phyloP scores from a whole-genome alignment of 345 rosid species.

The Rhodomyrtus tomentosa region DNA sequence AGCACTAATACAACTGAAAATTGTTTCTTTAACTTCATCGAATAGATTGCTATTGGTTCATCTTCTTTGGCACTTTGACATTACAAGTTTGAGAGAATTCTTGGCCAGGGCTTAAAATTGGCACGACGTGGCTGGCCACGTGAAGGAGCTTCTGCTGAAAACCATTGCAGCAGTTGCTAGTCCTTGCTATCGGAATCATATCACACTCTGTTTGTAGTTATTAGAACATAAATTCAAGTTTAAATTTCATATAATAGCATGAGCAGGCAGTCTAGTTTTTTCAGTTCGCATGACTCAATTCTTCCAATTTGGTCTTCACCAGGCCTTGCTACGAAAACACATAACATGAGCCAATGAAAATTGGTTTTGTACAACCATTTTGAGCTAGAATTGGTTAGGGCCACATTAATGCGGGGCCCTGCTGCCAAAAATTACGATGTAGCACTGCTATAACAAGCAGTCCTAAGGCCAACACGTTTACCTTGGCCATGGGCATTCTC shows the following conservation, averaged over 20 bases:
- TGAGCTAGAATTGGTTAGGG: not conserved
- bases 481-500: not conserved
- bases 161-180: not conserved
- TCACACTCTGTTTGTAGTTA: not conserved
- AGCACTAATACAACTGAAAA: no score
- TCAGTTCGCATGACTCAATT: not conserved
- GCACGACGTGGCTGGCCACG: not conserved
- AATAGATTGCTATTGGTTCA: no score
- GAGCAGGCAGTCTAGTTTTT: not conserved
- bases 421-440: not conserved
- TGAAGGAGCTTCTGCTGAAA: not conserved
- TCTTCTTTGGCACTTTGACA: not conserved
- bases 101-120: not conserved
- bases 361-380: not conserved
- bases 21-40: no score
- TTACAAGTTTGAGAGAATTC: not conserved
- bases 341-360: not conserved
- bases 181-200: not conserved
- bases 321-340: not conserved
- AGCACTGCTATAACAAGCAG: not conserved
- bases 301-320: not conserved
- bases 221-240: not conserved
- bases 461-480: not conserved
- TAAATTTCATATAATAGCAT: not conserved
- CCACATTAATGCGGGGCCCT: not conserved